Evolutionary conservation across 495 filamentous ascomycete species (phyloP).

Genomic region (Trichoderma erinaceum): DNA sequence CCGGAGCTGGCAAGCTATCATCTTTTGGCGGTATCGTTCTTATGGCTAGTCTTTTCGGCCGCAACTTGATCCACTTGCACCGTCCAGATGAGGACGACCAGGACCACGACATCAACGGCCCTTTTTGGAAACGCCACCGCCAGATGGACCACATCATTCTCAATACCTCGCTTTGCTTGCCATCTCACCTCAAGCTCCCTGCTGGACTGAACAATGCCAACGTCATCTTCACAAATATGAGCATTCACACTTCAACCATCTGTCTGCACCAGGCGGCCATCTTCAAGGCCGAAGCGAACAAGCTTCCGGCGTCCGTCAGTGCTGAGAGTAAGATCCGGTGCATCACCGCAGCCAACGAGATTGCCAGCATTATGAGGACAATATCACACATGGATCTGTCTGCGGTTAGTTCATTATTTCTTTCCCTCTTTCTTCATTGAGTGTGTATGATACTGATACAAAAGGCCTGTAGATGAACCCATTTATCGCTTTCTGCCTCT

Average conservation of each 20-base stretch:
- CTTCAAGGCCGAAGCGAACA: conserved; percentile 90
- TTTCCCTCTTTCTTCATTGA: background rate
- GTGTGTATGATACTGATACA: conserved; percentile 10
- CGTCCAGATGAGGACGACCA: conserved; percentile 75
- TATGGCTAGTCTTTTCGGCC: conserved; percentile 83
- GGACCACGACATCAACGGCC: conserved; percentile 84
- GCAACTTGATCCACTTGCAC: conserved; percentile 92
- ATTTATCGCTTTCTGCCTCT: conserved; percentile 92
- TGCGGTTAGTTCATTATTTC: conserved; percentile 51
- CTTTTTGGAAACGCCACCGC: conserved; percentile 93
- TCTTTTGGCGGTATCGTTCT: conserved; percentile 76
- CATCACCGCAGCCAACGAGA: conserved; percentile 87
- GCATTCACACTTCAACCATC: conserved; percentile 92
- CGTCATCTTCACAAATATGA: conserved; percentile 93
- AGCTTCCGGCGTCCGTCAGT: conserved; percentile 66
- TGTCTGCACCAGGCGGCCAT: conserved; percentile 97
- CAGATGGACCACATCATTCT: conserved; percentile 84
- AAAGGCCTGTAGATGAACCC: conserved; percentile 71
- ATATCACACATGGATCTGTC: conserved; percentile 84
- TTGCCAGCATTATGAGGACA: conserved; percentile 95
- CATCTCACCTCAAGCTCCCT: conserved; percentile 76
- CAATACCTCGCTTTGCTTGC: conserved; percentile 77
- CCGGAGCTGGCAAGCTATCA: conserved; percentile 64
- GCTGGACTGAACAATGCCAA: conserved; percentile 71
- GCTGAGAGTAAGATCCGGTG: conserved; percentile 89